These are phyloP conservation scores for Penicillium ucsense DNA, from an alignment of 495 filamentous ascomycete genomes.

Conservation along the genomic window DNA sequence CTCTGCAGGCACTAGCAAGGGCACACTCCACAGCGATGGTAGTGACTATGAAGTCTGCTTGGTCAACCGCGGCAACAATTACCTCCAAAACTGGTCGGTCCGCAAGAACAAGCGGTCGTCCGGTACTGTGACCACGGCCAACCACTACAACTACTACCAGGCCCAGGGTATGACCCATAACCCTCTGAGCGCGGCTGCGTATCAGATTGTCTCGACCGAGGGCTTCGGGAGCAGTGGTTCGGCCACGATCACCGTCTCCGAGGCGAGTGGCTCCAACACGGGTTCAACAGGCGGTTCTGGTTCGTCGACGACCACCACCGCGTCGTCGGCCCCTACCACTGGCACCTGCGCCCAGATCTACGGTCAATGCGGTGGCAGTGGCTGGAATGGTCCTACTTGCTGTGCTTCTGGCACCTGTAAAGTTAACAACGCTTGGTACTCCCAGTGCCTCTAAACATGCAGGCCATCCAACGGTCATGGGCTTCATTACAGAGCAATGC, in stretches of 20 bases:
- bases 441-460: background rate
- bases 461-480: background rate
- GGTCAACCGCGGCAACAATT: slow-evolving; percentile 7
- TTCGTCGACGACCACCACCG: background rate
- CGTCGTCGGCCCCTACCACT: background rate
- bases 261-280: background rate
- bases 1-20: slow-evolving; percentile 16
- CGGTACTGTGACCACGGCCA: slow-evolving; percentile 42
- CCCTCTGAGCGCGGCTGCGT: slow-evolving; percentile 12
- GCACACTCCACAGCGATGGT: slow-evolving; percentile 22
- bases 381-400: background rate
- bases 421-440: background rate
- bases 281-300: background rate
- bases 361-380: background rate
- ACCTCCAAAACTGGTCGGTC: slow-evolving; percentile 57
- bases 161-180: slow-evolving; percentile 34
- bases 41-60: slow-evolving; percentile 1
- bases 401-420: background rate
- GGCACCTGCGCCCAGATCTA: background rate
- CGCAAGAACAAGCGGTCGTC: slow-evolving; percentile 42
- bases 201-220: slow-evolving; percentile 53
- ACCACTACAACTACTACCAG: slow-evolving; percentile 46
- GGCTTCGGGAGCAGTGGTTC: slow-evolving; percentile 47
- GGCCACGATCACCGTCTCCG: slow-evolving; percentile 38
- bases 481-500: background rate